Percentiles rank a stretch among this genome's conserved stretches.
These are phyloP conservation scores for Mycotypha africana DNA, from an alignment of 371 early-diverging fungal genomes.

Conservation along the genomic window DNA sequence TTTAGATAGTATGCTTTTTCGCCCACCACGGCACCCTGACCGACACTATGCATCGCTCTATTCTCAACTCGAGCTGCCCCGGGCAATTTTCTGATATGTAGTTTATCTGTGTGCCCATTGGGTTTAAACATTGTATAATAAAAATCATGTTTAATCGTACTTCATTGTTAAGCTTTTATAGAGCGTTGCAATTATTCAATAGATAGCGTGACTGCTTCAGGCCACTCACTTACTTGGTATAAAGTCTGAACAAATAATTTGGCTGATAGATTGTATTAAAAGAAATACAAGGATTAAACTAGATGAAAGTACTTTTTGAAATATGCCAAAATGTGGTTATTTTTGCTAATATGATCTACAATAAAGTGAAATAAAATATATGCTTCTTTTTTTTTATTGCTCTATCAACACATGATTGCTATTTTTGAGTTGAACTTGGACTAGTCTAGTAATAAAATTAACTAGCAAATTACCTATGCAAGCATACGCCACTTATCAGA, in stretches of 20 bases:
- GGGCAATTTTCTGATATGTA: too few species aligned
- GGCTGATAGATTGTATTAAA: conserved; percentile 8
- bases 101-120: too few species aligned
- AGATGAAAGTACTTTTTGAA: conserved; percentile 8
- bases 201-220: conserved; percentile 10
- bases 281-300: conserved; percentile 10
- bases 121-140: too few species aligned
- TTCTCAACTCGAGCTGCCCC: too few species aligned
- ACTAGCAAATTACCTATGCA: conserved; percentile 2
- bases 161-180: conserved; percentile 10
- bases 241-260: conserved; percentile 7
- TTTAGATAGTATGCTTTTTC: too few species aligned
- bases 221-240: conserved; percentile 10
- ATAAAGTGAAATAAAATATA: conserved; percentile 8
- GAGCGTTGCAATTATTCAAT: conserved; percentile 10
- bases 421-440: conserved; percentile 1
- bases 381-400: conserved; percentile 3
- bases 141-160: too few species aligned
- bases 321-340: conserved; percentile 12
- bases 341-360: conserved; percentile 6
- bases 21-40: too few species aligned
- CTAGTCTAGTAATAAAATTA: conserved; percentile 1
- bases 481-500: conserved; percentile 2
- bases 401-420: conserved; percentile 3
- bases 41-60: too few species aligned